These are phyloP conservation scores for rapeseed (Brassica napus) DNA, from an alignment of 345 rosid species.

Conservation along the genomic window Da-Ae NC_063436.1:2697001-2697500, in stretches of 20 bases:
- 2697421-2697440: slow-evolving; percentile 48
- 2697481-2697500: slow-evolving; percentile 56
- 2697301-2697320: slow-evolving; percentile 18
- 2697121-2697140: slow-evolving; percentile 16
- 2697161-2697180: slow-evolving; percentile 66
- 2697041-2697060: too few species aligned
- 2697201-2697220: slow-evolving; percentile 97
- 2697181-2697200: slow-evolving; percentile 81
- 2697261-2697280: slow-evolving; percentile 82
- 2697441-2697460: slow-evolving; percentile 48
- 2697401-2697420: slow-evolving; percentile 69
- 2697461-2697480: slow-evolving; percentile 79
- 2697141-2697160: slow-evolving; percentile 88
- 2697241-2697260: slow-evolving; percentile 63
- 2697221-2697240: slow-evolving; percentile 72
- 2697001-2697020: slow-evolving; percentile 62
- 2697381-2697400: slow-evolving; percentile 82
- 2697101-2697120: too few species aligned
- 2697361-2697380: slow-evolving; percentile 91
- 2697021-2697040: slow-evolving; percentile 64
- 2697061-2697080: too few species aligned
- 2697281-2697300: slow-evolving; percentile 93
- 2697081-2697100: too few species aligned
- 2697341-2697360: slow-evolving; percentile 38
- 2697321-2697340: background rate